These are phyloP conservation scores for Phytomonas francai DNA, from an alignment of 208 protist species.

Conservation along the genomic window DNA sequence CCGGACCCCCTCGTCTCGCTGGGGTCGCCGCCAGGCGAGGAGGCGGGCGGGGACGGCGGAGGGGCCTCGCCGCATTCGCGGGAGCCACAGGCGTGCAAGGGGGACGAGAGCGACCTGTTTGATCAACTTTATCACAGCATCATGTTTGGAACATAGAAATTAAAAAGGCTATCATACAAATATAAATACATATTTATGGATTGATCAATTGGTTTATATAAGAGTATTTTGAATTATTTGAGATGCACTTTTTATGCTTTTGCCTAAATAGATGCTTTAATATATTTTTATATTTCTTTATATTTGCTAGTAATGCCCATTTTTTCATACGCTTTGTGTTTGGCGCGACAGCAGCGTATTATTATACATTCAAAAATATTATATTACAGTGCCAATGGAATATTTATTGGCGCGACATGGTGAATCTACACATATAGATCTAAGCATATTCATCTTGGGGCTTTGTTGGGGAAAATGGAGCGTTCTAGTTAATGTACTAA, in stretches of 20 bases:
- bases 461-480: not conserved
- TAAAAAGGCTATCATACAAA: not conserved
- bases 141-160: constrained; percentile 18
- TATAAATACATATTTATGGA: constrained; percentile 7
- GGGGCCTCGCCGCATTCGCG: not conserved
- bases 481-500: not conserved
- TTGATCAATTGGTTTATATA: not conserved
- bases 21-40: not conserved
- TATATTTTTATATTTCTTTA: constrained; percentile 8
- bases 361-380: not conserved
- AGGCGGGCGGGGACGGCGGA: too few relatives aligned
- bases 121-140: constrained; percentile 47
- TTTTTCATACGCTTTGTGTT: not conserved
- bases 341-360: not conserved
- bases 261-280: constrained; percentile 7
- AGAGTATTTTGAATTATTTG: not conserved
- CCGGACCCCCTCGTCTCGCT: not conserved
- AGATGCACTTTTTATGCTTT: constrained; percentile 1
- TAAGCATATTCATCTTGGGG: not conserved
- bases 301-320: not conserved
- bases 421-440: not conserved
- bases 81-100: not conserved
- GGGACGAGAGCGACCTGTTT: constrained; percentile 32
- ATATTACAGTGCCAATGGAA: not conserved
- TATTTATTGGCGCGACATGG: not conserved